phyloP scores from a whole-genome alignment of 2,329 filamentous ascomycete species.

The Pleurostoma richardsiae region DNA sequence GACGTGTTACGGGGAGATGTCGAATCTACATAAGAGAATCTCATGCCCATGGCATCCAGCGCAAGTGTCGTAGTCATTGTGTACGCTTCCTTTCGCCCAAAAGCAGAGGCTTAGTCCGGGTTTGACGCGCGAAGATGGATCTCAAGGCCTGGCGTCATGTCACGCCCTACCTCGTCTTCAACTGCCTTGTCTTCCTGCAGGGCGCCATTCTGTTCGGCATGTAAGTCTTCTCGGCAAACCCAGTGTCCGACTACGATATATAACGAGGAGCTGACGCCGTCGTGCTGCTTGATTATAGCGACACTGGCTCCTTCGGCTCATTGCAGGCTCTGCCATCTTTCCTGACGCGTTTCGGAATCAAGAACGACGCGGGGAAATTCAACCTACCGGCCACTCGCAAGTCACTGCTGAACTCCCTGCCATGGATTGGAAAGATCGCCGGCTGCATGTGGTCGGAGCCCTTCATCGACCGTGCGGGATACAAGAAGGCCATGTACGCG shows the following conservation, averaged over 20 bases:
- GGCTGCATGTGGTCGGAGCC: constrained; percentile 2
- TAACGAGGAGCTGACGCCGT: no score
- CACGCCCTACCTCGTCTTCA: constrained; percentile 12
- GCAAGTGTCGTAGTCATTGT: no score
- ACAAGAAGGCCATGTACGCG: constrained; percentile 3
- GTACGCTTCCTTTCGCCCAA: no score
- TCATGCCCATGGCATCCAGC: no score
- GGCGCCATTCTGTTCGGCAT: constrained; percentile 12
- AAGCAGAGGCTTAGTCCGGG: no score
- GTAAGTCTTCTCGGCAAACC: no score
- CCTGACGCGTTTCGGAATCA: constrained; percentile 1
- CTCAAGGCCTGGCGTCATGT: constrained; percentile 1
- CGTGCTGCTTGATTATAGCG: not conserved
- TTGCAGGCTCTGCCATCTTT: constrained; percentile 3
- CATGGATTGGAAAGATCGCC: constrained; percentile 2
- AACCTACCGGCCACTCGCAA: constrained; percentile 1
- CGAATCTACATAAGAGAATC: no score
- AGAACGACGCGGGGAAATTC: not conserved
- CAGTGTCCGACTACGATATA: no score
- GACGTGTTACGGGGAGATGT: no score
- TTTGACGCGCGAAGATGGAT: no score
- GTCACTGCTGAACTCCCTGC: constrained; percentile 2
- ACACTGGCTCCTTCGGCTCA: constrained; percentile 3
- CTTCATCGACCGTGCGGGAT: constrained; percentile 3
- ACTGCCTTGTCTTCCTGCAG: constrained; percentile 8